A percentile compares a stretch with the other conserved stretches of the same genome.
Evolutionary conservation across 139 green algal species (phyloP).

Genomic region (Chlorella sp.): DNA sequence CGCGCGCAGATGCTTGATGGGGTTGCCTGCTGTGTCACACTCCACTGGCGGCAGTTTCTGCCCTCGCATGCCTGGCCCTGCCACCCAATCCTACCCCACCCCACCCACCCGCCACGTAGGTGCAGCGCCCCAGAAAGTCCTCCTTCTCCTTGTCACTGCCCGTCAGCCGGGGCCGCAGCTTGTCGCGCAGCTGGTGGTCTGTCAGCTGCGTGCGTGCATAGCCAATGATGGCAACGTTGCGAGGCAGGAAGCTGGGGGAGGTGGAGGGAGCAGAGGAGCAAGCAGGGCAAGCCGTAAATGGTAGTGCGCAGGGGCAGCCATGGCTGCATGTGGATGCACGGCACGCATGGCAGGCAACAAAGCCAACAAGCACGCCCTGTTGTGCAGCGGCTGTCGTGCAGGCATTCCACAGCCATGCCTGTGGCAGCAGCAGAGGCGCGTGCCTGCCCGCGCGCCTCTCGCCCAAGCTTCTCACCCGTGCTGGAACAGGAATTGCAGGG

Average conservation of each 20-base stretch:
- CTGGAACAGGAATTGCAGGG: conserved; percentile 67
- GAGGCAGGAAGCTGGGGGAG: conserved; percentile 18
- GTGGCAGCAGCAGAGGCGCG: too few relatives aligned
- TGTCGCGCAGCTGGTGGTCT: conserved; percentile 69
- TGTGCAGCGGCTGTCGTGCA: neutral
- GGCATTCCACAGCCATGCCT: too few relatives aligned
- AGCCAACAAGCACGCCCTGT: too few relatives aligned
- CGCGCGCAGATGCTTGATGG: neutral
- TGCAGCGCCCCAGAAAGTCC: conserved; percentile 72
- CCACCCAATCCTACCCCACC: neutral
- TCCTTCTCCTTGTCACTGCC: conserved; percentile 36
- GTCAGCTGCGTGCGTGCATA: conserved; percentile 82
- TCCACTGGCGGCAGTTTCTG: too few relatives aligned
- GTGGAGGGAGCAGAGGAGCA: neutral
- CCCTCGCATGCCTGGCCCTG: neutral
- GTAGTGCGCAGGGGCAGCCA: too few relatives aligned
- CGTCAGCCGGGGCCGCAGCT: conserved; percentile 63
- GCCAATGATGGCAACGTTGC: conserved; percentile 76
- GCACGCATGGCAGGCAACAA: neutral
- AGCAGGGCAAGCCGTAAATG: too few relatives aligned
- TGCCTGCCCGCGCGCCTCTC: neutral
- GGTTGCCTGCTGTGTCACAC: neutral
- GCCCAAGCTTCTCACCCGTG: neutral
- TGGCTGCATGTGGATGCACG: too few relatives aligned
- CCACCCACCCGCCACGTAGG: conserved; percentile 12